Conservation (phyloP, 1,284 basidiomycete species). For the Laetiporus sulphureus region DNA sequence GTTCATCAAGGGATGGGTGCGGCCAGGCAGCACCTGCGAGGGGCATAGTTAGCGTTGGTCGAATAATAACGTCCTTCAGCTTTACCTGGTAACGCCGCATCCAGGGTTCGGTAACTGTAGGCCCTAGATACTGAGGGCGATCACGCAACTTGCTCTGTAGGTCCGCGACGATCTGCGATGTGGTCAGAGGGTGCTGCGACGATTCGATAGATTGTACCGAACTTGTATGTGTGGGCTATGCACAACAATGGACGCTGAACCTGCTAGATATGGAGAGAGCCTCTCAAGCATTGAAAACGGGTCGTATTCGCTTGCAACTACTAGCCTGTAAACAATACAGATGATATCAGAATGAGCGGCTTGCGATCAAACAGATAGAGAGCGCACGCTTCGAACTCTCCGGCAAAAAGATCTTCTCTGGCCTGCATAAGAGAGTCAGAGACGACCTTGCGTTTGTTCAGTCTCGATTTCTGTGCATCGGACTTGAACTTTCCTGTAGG, state of each 20-base stretch:
- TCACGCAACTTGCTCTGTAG: constrained; percentile 69
- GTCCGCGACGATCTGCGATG: constrained; percentile 59
- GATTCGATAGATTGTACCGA: constrained; percentile 10
- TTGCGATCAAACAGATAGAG: no score
- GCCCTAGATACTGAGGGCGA: constrained; percentile 66
- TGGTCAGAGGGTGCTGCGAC: constrained; percentile 4
- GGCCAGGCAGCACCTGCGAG: constrained; percentile 75
- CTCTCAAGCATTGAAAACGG: constrained; percentile 77
- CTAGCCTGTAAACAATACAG: constrained; percentile 42
- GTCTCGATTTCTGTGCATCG: constrained; percentile 61
- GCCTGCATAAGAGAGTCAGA: constrained; percentile 53
- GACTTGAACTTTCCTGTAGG: constrained; percentile 47
- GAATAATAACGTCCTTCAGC: background rate
- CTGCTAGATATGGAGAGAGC: constrained; percentile 72
- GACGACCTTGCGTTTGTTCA: constrained; percentile 66
- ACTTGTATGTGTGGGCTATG: constrained; percentile 83
- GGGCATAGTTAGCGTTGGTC: background rate
- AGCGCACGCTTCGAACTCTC: constrained; percentile 81
- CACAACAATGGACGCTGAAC: constrained; percentile 83
- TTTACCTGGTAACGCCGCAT: constrained; percentile 80
- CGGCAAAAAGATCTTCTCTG: constrained; percentile 79
- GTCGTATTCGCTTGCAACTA: constrained; percentile 85
- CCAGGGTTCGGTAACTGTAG: constrained; percentile 86
- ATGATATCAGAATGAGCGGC: constrained; percentile 1
- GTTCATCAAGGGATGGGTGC: constrained; percentile 95